Conservation (phyloP, 257 asterid species). For the Penstemon eatonii region DNA sequence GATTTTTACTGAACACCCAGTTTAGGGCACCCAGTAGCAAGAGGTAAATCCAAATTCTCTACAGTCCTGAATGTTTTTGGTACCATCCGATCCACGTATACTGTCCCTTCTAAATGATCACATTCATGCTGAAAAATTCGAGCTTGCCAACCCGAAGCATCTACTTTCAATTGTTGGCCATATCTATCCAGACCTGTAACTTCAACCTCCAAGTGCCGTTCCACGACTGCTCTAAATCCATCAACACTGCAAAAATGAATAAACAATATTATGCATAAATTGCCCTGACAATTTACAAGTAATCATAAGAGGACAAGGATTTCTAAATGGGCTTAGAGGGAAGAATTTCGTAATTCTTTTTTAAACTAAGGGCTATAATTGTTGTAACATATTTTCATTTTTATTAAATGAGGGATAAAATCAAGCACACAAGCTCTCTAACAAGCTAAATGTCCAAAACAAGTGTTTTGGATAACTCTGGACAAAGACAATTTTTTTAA, state of each 20-base stretch:
- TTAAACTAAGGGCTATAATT: no score
- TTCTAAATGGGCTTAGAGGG: no score
- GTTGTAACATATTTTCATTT: no score
- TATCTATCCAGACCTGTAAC: slow-evolving; percentile 68
- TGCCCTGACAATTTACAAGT: no score
- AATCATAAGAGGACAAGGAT: no score
- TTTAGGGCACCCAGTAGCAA: slow-evolving; percentile 70
- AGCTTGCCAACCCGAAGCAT: slow-evolving; percentile 98
- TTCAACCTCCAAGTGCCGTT: slow-evolving; percentile 76
- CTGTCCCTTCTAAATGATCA: slow-evolving; percentile 83
- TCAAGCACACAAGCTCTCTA: no score
- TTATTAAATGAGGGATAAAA: no score
- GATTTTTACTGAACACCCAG: slow-evolving; percentile 40
- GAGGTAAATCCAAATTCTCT: slow-evolving; percentile 76
- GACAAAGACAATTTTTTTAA: no score
- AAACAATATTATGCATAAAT: neutral
- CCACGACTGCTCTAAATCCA: slow-evolving; percentile 86
- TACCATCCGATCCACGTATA: slow-evolving; percentile 84
- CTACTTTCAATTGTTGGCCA: slow-evolving; percentile 64
- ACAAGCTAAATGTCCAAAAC: no score
- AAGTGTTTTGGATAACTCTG: no score
- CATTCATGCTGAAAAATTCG: slow-evolving; percentile 90
- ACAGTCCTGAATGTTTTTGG: slow-evolving; percentile 77
- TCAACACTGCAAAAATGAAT: slow-evolving; percentile 52
- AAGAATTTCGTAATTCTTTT: no score